Evolutionary conservation across 208 protist genomes (phyloP).

Genomic region (Wallacemonas collosoma): DNA sequence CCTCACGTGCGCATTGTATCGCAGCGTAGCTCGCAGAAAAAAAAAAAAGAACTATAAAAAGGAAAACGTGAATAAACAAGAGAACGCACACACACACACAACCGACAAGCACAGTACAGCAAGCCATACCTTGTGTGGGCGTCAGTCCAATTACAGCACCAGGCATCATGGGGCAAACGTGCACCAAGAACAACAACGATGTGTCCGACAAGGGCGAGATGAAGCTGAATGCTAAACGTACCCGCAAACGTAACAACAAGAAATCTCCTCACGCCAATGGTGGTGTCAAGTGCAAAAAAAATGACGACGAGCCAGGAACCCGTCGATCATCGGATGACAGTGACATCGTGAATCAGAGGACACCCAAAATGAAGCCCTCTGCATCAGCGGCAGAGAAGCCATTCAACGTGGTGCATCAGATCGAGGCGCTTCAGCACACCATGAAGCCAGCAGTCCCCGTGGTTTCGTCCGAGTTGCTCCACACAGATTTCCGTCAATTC

Average conservation of each 20-base stretch:
- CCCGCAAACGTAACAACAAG: neutral
- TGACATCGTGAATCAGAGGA: neutral
- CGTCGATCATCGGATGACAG: constrained; percentile 1
- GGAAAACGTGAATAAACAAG: no score
- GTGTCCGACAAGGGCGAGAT: constrained; percentile 27
- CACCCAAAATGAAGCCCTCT: neutral
- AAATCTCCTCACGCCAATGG: neutral
- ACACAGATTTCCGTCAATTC: constrained; percentile 59
- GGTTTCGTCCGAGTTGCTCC: constrained; percentile 29
- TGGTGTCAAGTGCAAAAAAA: constrained; percentile 22
- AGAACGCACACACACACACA: no score
- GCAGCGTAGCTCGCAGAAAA: no score
- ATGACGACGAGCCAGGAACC: neutral
- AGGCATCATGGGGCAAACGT: constrained; percentile 40
- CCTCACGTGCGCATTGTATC: no score
- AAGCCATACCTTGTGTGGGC: no score
- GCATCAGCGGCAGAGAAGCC: neutral
- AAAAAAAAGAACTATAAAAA: no score
- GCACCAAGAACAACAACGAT: constrained; percentile 32
- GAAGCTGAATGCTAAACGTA: neutral
- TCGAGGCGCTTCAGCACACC: constrained; percentile 58
- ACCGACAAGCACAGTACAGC: no score
- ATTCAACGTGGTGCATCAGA: constrained; percentile 33
- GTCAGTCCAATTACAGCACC: no score
- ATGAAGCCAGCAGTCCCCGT: constrained; percentile 46